Conservation (phyloP, 2,329 filamentous ascomycete species). For the Magnaporthiopsis poae region DNA sequence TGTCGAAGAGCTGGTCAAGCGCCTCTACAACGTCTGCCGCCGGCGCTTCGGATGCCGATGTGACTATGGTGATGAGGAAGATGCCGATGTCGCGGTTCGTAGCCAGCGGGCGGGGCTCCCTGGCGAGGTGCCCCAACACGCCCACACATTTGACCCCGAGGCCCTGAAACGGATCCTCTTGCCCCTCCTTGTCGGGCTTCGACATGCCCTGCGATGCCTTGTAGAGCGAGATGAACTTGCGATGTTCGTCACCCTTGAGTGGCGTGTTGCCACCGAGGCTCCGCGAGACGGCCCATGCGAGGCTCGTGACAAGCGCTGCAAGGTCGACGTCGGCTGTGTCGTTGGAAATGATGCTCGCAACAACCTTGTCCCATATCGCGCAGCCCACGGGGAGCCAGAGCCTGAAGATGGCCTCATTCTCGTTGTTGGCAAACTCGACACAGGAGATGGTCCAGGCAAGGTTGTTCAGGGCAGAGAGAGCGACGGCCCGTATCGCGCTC, state of each 20-base stretch:
- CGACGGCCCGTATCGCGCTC: conserved; percentile 38
- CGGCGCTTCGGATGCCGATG: conserved; percentile 33
- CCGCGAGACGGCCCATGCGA: conserved; percentile 56
- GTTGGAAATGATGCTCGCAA: conserved; percentile 47
- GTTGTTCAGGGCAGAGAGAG: conserved; percentile 55
- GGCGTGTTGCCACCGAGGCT: conserved; percentile 40
- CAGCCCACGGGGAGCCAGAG: conserved; percentile 46
- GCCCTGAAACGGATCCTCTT: conserved; percentile 48
- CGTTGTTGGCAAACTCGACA: conserved; percentile 47
- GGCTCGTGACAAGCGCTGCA: conserved; percentile 52
- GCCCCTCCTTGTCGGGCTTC: conserved; percentile 17
- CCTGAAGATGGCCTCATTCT: conserved; percentile 40
- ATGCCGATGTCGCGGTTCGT: conserved; percentile 54
- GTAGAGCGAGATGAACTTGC: conserved; percentile 56
- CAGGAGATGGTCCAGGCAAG: conserved; percentile 57
- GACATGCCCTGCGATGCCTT: conserved; percentile 41
- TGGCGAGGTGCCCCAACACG: conserved; percentile 53
- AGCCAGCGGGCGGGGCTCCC: conserved; percentile 40
- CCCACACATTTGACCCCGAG: conserved; percentile 59
- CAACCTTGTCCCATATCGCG: conserved; percentile 46
- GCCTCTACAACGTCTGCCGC: conserved; percentile 51
- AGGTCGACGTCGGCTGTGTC: conserved; percentile 53
- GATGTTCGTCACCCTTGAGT: conserved; percentile 43
- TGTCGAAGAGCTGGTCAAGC: conserved; percentile 56
- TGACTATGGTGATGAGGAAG: conserved; percentile 49